Conservation (phyloP, 139 green algal genomes). For the Picochlorum costavermella region DNA sequence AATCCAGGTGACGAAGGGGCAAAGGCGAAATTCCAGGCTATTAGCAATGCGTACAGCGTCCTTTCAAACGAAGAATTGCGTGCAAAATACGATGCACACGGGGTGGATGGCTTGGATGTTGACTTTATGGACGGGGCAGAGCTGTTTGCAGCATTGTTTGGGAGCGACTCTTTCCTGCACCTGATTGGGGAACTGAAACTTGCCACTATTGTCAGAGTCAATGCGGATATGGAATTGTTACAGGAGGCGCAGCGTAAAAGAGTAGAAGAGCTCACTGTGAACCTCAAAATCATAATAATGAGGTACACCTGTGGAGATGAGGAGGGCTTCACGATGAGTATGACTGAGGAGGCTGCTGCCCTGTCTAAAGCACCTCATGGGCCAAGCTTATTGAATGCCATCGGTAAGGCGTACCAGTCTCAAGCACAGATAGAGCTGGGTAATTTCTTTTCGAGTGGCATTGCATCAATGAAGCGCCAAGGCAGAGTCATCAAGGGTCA, state of each 20-base stretch:
- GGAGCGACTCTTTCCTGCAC: conserved; percentile 68
- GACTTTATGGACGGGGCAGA: conserved; percentile 71
- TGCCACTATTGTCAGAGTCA: conserved; percentile 35
- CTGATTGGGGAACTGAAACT: conserved; percentile 75
- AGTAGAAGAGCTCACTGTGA: conserved; percentile 48
- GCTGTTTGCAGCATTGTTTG: conserved; percentile 84
- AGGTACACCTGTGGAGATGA: conserved; percentile 60
- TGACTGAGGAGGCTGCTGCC: conserved; percentile 45
- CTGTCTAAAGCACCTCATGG: conserved; percentile 70
- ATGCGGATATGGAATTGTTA: conserved; percentile 22
- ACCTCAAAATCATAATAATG: conserved; percentile 57
- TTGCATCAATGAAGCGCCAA: conserved; percentile 35
- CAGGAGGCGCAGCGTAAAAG: conserved; percentile 33
- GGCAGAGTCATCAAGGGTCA: conserved; percentile 51
- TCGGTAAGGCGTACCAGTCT: conserved; percentile 71
- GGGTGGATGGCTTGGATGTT: conserved; percentile 59
- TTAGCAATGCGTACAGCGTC: conserved; percentile 59
- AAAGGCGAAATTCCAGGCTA: conserved; percentile 76
- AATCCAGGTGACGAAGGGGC: conserved; percentile 72
- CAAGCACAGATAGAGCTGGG: conserved; percentile 63
- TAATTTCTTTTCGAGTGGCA: conserved; percentile 45
- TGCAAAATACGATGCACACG: conserved; percentile 64
- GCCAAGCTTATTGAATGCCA: conserved; percentile 68
- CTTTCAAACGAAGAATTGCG: conserved; percentile 67
- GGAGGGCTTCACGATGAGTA: conserved; percentile 29